Evolutionary conservation across 805 yeast genomes (phyloP).

Genomic region (Tetrapisispora nanseiensis): DNA sequence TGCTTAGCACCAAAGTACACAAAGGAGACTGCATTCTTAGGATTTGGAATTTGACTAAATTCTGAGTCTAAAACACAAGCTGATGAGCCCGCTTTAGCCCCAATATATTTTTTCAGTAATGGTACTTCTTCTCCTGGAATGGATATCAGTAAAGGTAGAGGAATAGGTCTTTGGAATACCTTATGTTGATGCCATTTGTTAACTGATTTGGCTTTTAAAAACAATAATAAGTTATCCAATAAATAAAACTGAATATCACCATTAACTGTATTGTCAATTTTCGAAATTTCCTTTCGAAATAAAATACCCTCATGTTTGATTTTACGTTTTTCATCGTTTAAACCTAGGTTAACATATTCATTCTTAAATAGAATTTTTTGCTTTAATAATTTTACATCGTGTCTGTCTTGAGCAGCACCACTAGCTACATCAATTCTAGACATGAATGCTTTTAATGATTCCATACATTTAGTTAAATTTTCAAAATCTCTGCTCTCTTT

Average conservation of each 20-base stretch:
- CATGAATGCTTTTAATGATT: slow-evolving; percentile 63
- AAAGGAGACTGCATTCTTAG: slow-evolving; percentile 28
- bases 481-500: slow-evolving; percentile 38
- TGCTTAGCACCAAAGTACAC: slow-evolving; percentile 30
- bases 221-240: slow-evolving; percentile 78
- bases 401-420: slow-evolving; percentile 89
- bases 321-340: slow-evolving; percentile 71
- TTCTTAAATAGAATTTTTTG: slow-evolving; percentile 76
- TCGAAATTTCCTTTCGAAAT: slow-evolving; percentile 26
- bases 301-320: slow-evolving; percentile 37
- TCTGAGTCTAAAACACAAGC: slow-evolving; percentile 25
- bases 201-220: slow-evolving; percentile 76
- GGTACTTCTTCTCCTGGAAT: slow-evolving; percentile 76
- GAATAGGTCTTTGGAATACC: slow-evolving; percentile 84
- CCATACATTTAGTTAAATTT: slow-evolving; percentile 60
- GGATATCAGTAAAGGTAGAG: slow-evolving; percentile 62
- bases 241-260: slow-evolving; percentile 80
- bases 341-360: slow-evolving; percentile 76
- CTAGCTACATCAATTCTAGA: slow-evolving; percentile 69
- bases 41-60: slow-evolving; percentile 12
- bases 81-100: slow-evolving; percentile 24
- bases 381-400: slow-evolving; percentile 76
- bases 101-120: slow-evolving; percentile 38
- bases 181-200: slow-evolving; percentile 86
- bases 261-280: slow-evolving; percentile 19